Evolutionary conservation across 1,284 basidiomycete genomes (phyloP).

Genomic region (Singerocomus inundabilis): DNA sequence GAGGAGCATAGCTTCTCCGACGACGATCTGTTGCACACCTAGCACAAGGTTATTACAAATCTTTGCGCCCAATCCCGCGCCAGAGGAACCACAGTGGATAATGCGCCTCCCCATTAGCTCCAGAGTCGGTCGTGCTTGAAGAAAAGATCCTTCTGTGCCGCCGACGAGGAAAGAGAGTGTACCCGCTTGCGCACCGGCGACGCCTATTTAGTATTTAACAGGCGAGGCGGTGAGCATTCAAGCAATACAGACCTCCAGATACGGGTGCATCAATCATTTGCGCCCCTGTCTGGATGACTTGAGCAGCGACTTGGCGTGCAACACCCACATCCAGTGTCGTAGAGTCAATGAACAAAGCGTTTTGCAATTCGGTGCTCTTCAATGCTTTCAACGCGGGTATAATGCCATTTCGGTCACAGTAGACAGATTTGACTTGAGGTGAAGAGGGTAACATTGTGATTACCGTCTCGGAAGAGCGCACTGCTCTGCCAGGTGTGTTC

Average conservation of each 20-base stretch:
- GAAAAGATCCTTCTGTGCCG: constrained; percentile 61
- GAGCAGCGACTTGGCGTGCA: constrained; percentile 60
- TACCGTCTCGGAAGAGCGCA: constrained; percentile 61
- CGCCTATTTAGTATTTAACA: constrained; percentile 45
- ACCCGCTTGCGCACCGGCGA: constrained; percentile 80
- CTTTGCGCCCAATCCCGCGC: constrained; percentile 83
- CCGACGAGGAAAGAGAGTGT: constrained; percentile 91
- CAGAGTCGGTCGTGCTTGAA: constrained; percentile 59
- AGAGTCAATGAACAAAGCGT: constrained; percentile 80
- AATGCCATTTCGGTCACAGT: constrained; percentile 56
- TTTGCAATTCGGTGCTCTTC: constrained; percentile 36
- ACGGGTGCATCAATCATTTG: constrained; percentile 89
- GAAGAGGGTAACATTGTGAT: constrained; percentile 89
- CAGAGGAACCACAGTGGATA: constrained; percentile 84
- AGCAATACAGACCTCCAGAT: constrained; percentile 66
- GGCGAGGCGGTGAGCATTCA: not conserved
- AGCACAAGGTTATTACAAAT: constrained; percentile 85
- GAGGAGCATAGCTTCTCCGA: constrained; percentile 83
- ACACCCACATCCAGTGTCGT: constrained; percentile 82
- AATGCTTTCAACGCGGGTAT: constrained; percentile 54
- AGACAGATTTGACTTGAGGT: constrained; percentile 76
- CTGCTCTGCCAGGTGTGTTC: constrained; percentile 45
- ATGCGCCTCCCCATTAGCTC: constrained; percentile 79
- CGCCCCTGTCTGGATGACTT: constrained; percentile 59
- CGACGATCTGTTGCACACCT: constrained; percentile 75